Evolutionary conservation across 257 asterid species (phyloP).

Genomic region (Forsythia suspensa): DNA sequence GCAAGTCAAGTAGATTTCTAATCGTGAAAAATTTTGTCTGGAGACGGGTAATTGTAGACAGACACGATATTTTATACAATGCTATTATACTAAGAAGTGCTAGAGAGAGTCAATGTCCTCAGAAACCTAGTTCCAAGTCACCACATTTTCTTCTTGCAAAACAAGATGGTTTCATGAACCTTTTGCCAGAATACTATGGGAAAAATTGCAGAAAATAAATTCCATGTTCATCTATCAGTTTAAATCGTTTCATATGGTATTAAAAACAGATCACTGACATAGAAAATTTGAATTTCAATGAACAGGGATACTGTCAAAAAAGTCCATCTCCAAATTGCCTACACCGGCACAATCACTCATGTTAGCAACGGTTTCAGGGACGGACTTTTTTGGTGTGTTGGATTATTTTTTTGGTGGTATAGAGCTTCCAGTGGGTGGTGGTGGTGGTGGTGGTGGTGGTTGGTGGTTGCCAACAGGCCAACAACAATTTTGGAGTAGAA

Average conservation of each 20-base stretch:
- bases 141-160: neutral
- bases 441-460: too few relatives aligned
- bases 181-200: neutral
- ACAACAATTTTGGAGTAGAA: too few relatives aligned
- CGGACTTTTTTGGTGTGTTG: too few relatives aligned
- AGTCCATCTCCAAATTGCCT: neutral
- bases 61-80: neutral
- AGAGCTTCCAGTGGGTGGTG: too few relatives aligned
- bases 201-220: neutral
- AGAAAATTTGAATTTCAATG: neutral
- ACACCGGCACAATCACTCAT: neutral
- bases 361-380: neutral
- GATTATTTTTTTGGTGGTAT: too few relatives aligned
- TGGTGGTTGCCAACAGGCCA: too few relatives aligned
- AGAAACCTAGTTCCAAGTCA: neutral
- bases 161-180: neutral
- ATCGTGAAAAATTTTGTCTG: neutral
- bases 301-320: neutral
- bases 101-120: neutral
- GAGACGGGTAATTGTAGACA: neutral
- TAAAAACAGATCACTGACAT: neutral
- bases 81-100: neutral
- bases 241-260: neutral
- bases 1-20: neutral
- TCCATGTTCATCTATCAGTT: neutral